Percentiles rank a stretch among this genome's conserved stretches.
Evolutionary conservation across 2,329 filamentous ascomycete species (phyloP).

Genomic region (Fusarium secorum): DNA sequence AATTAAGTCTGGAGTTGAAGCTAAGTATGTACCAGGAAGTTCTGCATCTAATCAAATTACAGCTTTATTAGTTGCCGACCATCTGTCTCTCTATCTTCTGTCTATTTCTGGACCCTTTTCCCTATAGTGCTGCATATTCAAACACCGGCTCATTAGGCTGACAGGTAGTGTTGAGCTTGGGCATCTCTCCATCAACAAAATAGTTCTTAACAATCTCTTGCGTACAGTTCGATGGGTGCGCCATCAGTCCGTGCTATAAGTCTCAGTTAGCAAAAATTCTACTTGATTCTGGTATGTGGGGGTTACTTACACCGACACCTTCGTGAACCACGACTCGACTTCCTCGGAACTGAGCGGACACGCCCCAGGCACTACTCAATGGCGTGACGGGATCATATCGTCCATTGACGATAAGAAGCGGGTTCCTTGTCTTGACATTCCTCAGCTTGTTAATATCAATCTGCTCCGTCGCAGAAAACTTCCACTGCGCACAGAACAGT

Average conservation of each 20-base stretch:
- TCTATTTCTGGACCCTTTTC: accelerated
- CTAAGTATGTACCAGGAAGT: background rate
- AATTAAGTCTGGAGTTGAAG: background rate
- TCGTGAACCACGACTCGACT: slow-evolving; percentile 8
- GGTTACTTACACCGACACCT: background rate
- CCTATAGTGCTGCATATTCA: background rate
- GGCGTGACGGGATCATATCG: background rate
- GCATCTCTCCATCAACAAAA: background rate
- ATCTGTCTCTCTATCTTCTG: background rate
- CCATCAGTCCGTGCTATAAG: background rate
- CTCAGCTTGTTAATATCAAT: background rate
- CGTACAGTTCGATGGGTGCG: slow-evolving; percentile 2
- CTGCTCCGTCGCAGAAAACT: background rate
- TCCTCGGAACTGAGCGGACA: background rate
- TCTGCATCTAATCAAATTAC: background rate
- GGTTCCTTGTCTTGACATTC: background rate
- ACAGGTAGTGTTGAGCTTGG: background rate
- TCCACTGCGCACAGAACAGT: background rate
- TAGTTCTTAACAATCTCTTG: background rate
- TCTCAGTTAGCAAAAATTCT: background rate
- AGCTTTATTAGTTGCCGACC: accelerated
- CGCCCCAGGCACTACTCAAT: background rate
- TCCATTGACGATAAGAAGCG: background rate
- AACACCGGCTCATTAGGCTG: background rate
- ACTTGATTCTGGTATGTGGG: accelerated